Percentiles rank a stretch among this genome's conserved stretches.
Conservation (phyloP, 306 rosid genomes). For the Rosa lucieae region DNA sequence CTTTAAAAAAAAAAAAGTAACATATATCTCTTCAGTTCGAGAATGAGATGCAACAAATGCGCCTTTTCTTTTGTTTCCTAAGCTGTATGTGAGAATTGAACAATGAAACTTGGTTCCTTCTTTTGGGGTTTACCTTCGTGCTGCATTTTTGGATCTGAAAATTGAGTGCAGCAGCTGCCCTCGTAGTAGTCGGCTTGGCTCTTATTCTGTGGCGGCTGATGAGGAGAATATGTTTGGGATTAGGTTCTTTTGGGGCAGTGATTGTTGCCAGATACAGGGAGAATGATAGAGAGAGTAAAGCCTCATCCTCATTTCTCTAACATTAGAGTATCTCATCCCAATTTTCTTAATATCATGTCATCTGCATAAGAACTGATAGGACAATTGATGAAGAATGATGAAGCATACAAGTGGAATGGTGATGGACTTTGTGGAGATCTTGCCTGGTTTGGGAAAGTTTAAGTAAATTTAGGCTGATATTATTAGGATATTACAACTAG, state of each 20-base stretch:
- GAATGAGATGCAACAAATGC: background rate
- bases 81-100: background rate
- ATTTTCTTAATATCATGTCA: background rate
- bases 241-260: background rate
- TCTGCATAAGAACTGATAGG: background rate
- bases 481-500: no score
- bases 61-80: background rate
- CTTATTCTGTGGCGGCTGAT: background rate
- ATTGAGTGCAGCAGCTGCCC: background rate
- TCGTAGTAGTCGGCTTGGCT: background rate
- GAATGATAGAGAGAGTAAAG: background rate
- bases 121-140: background rate
- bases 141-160: background rate
- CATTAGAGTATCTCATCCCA: background rate
- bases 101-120: background rate
- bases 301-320: background rate
- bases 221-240: background rate
- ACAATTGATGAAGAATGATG: no score
- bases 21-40: background rate
- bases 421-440: no score
- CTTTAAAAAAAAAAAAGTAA: background rate
- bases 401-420: no score
- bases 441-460: no score
- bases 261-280: background rate
- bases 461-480: no score